A percentile compares a stretch with the other conserved stretches of the same genome.
These are phyloP conservation scores for Gastrodia elata DNA, from an alignment of 106 monocot genomes.

Conservation along the genomic window DNA sequence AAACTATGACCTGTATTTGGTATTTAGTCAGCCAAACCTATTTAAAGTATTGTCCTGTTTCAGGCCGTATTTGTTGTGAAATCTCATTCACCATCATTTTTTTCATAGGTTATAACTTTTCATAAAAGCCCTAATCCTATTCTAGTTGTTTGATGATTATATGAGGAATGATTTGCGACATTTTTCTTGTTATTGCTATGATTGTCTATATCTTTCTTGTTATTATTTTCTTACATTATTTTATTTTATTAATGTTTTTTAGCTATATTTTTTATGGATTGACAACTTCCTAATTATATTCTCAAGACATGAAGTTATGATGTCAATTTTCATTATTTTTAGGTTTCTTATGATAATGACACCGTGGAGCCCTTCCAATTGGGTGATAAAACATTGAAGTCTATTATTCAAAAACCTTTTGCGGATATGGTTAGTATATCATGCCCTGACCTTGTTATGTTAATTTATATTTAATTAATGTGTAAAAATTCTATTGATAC, in stretches of 20 bases:
- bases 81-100: slow-evolving; percentile 1
- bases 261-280: neutral
- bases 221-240: neutral
- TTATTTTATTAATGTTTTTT: neutral
- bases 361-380: neutral
- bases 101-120: neutral
- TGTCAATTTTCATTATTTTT: neutral
- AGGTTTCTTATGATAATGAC: neutral
- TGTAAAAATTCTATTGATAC: neutral
- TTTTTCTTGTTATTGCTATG: too few relatives aligned
- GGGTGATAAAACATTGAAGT: neutral
- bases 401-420: neutral
- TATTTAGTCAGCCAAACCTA: neutral
- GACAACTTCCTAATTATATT: neutral
- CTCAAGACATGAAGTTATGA: neutral
- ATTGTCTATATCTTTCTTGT: neutral
- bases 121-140: neutral
- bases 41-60: neutral
- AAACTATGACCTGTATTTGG: neutral
- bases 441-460: neutral
- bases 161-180: too few relatives aligned
- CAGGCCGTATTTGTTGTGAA: neutral
- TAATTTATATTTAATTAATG: neutral
- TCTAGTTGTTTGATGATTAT: neutral
- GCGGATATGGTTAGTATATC: neutral